Evolutionary conservation across 768 basidiomycete genomes (phyloP).

Genomic region (Auricularia auricula-judae): DNA sequence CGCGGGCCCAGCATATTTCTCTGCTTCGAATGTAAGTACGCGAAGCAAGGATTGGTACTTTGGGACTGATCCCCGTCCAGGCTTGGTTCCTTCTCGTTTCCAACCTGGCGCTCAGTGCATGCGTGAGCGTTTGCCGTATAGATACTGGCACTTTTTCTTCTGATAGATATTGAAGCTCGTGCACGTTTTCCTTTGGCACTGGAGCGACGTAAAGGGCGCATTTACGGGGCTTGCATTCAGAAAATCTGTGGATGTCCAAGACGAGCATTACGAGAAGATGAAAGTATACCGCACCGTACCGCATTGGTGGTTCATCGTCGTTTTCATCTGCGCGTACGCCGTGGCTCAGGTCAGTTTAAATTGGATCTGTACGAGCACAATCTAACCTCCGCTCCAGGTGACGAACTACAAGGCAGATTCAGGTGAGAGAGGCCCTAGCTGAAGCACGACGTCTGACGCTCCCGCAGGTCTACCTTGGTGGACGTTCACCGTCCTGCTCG

Average conservation of each 20-base stretch:
- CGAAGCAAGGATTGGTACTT: constrained; percentile 9
- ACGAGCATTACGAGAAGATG: constrained; percentile 11
- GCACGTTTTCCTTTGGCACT: constrained; percentile 12
- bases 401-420: background rate
- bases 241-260: constrained; percentile 1
- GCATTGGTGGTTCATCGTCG: constrained; percentile 14
- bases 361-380: background rate
- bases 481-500: constrained; percentile 11
- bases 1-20: constrained; percentile 12
- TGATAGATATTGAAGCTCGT: constrained; percentile 8
- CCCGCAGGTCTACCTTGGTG: constrained; percentile 15
- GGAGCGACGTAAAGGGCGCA: constrained; percentile 6
- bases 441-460: background rate
- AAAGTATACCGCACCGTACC: constrained; percentile 12
- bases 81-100: constrained; percentile 24
- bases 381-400: background rate
- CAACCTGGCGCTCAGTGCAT: constrained; percentile 23
- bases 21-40: constrained; percentile 8
- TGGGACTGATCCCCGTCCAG: constrained; percentile 9
- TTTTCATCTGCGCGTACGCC: constrained; percentile 11
- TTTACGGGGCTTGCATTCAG: constrained; percentile 1
- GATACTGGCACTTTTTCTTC: background rate
- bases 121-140: constrained; percentile 4
- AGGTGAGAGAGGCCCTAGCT: background rate
- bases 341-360: constrained; percentile 11